Percentiles rank a stretch among this genome's conserved stretches.
These are phyloP conservation scores for Gamsiella multidivaricata DNA, from an alignment of 192 early-diverging fungal genomes.

Conservation along the genomic window DNA sequence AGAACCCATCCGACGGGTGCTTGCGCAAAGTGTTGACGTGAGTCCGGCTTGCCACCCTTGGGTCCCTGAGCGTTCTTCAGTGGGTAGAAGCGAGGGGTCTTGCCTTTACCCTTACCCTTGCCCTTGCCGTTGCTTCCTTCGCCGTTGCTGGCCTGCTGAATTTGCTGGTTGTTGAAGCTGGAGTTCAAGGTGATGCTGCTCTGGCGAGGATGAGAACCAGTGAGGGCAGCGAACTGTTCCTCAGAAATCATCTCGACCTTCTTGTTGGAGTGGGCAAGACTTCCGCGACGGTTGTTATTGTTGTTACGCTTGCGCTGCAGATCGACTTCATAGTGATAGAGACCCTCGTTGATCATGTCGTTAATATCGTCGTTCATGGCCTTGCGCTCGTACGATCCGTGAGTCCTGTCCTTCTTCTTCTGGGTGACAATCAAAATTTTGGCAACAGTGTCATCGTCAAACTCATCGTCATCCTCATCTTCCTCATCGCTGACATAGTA, in stretches of 20 bases:
- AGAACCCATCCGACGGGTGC: conserved; percentile 81
- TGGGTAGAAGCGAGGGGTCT: conserved; percentile 64
- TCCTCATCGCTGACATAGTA: conserved; percentile 70
- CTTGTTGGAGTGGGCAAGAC: conserved; percentile 44
- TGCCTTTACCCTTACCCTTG: conserved; percentile 52
- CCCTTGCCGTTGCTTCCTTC: conserved; percentile 6
- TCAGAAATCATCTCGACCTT: conserved; percentile 73
- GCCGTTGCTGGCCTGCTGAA: conserved; percentile 20
- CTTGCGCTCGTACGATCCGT: conserved; percentile 83
- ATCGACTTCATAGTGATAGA: conserved; percentile 90
- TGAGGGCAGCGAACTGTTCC: conserved; percentile 69
- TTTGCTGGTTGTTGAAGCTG: conserved; percentile 16
- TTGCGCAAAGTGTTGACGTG: conserved; percentile 75
- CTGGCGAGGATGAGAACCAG: conserved; percentile 40
- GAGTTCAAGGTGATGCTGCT: conserved; percentile 41
- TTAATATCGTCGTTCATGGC: conserved; percentile 83
- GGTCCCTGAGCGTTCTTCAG: conserved; percentile 51
- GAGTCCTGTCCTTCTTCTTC: conserved; percentile 74
- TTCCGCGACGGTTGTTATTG: conserved; percentile 51
- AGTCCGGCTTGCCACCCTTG: conserved; percentile 62
- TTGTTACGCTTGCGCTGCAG: conserved; percentile 64
- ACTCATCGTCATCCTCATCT: conserved; percentile 84
- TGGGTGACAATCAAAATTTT: conserved; percentile 94
- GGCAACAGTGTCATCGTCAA: conserved; percentile 91
- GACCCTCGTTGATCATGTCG: conserved; percentile 95